phyloP scores from a whole-genome alignment of 129 eudicot genomes.

The Pulicaria dysenterica region DNA sequence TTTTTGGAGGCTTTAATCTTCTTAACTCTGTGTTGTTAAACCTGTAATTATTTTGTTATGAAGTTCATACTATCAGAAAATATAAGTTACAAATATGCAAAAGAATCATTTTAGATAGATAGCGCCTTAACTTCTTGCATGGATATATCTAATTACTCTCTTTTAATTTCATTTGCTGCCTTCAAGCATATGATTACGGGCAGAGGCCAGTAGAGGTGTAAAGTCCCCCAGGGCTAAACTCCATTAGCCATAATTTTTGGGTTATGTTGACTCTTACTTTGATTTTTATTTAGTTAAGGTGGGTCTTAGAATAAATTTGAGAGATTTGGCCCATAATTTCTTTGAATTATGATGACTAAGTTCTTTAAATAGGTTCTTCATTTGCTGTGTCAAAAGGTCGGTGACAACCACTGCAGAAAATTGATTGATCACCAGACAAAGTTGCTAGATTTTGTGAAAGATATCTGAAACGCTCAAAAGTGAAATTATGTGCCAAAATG shows the following conservation, averaged over 20 bases:
- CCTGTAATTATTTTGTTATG: background rate
- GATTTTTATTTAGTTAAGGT: background rate
- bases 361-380: constrained; percentile 8
- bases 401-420: background rate
- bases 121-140: too few species aligned
- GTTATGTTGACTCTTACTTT: background rate
- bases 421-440: too few species aligned
- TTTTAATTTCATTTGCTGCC: constrained; percentile 2
- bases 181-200: background rate
- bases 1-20: constrained; percentile 1
- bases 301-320: constrained; percentile 10
- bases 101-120: background rate
- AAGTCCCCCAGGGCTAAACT: background rate
- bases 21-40: background rate
- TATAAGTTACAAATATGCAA: background rate
- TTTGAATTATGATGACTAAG: background rate
- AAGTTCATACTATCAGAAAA: constrained; percentile 1
- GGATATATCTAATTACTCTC: too few species aligned
- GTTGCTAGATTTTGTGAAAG: too few species aligned
- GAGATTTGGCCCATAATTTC: background rate
- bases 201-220: background rate
- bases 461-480: background rate
- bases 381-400: background rate
- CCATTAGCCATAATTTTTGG: background rate
- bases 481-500: background rate